Evolutionary conservation across 352 stramenopile genomes (phyloP), one percentile per base, ranked within the genome.

Genomic region (Phytophthora quininea): DNA sequence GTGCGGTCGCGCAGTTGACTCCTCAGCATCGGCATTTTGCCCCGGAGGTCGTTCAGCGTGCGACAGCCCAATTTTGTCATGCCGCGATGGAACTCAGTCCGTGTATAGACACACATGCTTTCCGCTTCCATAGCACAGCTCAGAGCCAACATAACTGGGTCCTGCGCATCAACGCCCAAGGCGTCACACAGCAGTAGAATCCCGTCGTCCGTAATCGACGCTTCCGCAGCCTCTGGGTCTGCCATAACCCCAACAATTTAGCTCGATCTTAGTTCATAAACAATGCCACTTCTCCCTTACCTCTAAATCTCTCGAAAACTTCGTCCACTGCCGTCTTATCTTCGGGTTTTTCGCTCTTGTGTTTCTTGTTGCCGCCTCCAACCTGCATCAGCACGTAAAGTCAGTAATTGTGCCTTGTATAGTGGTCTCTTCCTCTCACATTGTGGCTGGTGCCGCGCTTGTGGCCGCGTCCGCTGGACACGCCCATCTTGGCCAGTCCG

Each of bases 31-130:
- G 89, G 74, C 15, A 96, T 63, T 37, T 87, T 74, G 10, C 35
- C 48, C 30, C 79, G 73, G 45, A 95, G 56, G 3, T 89, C 79
- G 51, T 80, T 72, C 50, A 94, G 73, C 43, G 81, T 78, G 12
- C 64, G 40, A 55, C 88, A 96, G 14, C 83, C 48, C 9, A 96
- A 73, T 43, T 87, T 90, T 55, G 90, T 82, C 46, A 96, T 74
- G 32, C 89, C 89, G 37, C 74, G 64, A 9, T 83, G 48, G 58
- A 95, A 96, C 62, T 96, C 89, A 1, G 72, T 67, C 46, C 77
- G 79, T 46, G 85, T 92, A 59, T 85, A 96, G 43, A 92, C 67
- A 56, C 89, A 90, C 87, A 95, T 95, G 1, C 73, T 82, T 29
- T 80, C 73, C 1, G 89, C 82, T 3, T 91, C 79, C 89, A 96